phyloP scores from a whole-genome alignment of 139 green algal genomes.

The Picochlorum sp. region DNA sequence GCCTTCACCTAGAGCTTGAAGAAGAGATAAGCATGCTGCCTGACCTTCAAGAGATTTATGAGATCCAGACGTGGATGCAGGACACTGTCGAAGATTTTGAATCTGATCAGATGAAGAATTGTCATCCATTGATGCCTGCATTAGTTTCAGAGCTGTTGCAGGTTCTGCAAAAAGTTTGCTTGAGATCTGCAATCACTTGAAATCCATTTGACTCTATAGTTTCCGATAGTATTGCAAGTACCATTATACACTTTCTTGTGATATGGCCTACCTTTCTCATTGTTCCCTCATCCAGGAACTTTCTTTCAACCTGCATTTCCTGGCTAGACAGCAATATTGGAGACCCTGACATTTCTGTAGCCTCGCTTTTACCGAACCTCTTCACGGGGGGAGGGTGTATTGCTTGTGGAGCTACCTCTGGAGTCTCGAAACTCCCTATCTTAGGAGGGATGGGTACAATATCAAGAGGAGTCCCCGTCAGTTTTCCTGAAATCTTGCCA shows the following conservation, averaged over 20 bases:
- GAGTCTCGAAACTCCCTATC: constrained; percentile 24
- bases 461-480: too few relatives aligned
- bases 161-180: constrained; percentile 24
- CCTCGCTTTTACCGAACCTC: not conserved
- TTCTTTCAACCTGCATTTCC: constrained; percentile 2
- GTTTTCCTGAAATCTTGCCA: not conserved
- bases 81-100: constrained; percentile 12
- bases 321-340: not conserved
- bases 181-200: constrained; percentile 2
- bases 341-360: not conserved
- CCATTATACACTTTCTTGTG: too few relatives aligned
- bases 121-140: not conserved
- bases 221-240: not conserved
- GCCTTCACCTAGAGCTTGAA: constrained; percentile 45
- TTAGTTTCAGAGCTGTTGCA: constrained; percentile 8
- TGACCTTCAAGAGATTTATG: constrained; percentile 8
- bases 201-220: not conserved
- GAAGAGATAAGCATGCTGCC: constrained; percentile 33
- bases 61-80: too few relatives aligned
- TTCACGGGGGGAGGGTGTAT: constrained; percentile 11
- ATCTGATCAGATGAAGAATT: too few relatives aligned
- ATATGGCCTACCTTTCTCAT: constrained; percentile 19
- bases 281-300: constrained; percentile 40
- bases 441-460: too few relatives aligned
- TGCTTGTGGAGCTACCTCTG: constrained; percentile 3